Percentiles rank a stretch among this genome's conserved stretches.
phyloP scores from a whole-genome alignment of 345 rosid genomes.

The Dimocarpus longan region DNA sequence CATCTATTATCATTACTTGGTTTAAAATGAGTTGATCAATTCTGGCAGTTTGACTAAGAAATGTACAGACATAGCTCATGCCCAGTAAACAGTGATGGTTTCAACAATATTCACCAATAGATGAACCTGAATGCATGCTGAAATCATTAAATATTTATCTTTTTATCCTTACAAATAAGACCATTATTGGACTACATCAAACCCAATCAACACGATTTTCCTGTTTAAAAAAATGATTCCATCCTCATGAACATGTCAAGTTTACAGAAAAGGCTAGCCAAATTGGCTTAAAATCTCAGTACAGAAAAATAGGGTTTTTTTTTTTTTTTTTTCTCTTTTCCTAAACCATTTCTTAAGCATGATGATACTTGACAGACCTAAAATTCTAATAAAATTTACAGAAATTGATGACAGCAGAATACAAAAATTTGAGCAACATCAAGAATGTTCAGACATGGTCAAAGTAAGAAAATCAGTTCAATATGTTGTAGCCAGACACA shows the following conservation, averaged over 20 bases:
- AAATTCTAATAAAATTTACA: not conserved
- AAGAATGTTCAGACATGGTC: not conserved
- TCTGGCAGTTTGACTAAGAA: too few species aligned
- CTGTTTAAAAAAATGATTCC: not conserved
- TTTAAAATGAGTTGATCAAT: not conserved
- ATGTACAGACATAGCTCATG: too few species aligned
- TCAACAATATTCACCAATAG: not conserved
- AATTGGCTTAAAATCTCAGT: not conserved
- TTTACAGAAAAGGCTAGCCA: not conserved
- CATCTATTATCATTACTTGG: not conserved
- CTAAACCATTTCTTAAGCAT: not conserved
- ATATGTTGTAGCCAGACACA: not conserved
- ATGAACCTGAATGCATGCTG: not conserved
- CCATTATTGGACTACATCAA: not conserved
- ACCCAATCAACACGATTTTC: not conserved
- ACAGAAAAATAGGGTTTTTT: not conserved
- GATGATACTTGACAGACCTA: not conserved
- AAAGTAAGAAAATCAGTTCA: not conserved
- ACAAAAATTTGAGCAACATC: constrained; percentile 6
- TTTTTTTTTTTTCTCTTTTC: not conserved
- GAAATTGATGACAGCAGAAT: not conserved
- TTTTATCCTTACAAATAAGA: not conserved
- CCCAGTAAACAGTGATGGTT: not conserved
- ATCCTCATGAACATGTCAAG: not conserved
- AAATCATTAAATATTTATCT: not conserved